Percentiles rank a stretch among this genome's conserved stretches.
Evolutionary conservation across 192 early-diverging fungal genomes (phyloP).

Genomic region (Coemansia sp.): DNA sequence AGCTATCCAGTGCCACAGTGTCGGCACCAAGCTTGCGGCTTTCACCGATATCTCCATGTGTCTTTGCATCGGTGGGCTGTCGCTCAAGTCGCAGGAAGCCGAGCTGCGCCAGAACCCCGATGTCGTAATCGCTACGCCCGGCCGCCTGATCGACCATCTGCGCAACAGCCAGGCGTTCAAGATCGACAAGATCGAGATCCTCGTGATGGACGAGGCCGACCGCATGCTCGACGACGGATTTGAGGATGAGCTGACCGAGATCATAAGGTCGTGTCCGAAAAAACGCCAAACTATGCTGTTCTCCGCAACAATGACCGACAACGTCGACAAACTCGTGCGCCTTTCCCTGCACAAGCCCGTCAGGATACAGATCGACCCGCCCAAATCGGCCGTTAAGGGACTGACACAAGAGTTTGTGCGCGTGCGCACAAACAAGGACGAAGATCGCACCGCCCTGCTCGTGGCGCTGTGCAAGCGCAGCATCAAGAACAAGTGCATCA

Average conservation of each 20-base stretch:
- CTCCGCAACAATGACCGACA: constrained; percentile 99
- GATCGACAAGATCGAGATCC: constrained; percentile 87
- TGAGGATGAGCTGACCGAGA: constrained; percentile 91
- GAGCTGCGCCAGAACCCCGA: constrained; percentile 88
- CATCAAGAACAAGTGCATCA: constrained; percentile 75
- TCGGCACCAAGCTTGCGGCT: constrained; percentile 78
- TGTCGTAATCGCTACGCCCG: constrained; percentile 95
- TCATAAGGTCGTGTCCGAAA: constrained; percentile 84
- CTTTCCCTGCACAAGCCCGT: constrained; percentile 90
- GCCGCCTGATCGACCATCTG: constrained; percentile 96
- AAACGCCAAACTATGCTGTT: constrained; percentile 97
- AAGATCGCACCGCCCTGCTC: constrained; percentile 82
- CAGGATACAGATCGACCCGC: constrained; percentile 83
- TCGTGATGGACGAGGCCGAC: constrained; percentile 99
- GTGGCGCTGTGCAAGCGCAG: constrained; percentile 79
- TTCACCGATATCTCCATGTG: constrained; percentile 87
- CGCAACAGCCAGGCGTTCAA: constrained; percentile 88
- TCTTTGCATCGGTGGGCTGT: constrained; percentile 91
- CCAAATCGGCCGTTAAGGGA: constrained; percentile 71
- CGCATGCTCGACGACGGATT: constrained; percentile 99
- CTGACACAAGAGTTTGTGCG: constrained; percentile 96
- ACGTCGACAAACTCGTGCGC: constrained; percentile 91
- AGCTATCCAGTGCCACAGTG: constrained; percentile 94
- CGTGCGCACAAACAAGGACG: constrained; percentile 82
- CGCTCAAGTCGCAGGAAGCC: constrained; percentile 79